These are phyloP conservation scores for Chaetomium sp. DNA, from an alignment of 2,329 filamentous ascomycete genomes.

Conservation along the genomic window DNA sequence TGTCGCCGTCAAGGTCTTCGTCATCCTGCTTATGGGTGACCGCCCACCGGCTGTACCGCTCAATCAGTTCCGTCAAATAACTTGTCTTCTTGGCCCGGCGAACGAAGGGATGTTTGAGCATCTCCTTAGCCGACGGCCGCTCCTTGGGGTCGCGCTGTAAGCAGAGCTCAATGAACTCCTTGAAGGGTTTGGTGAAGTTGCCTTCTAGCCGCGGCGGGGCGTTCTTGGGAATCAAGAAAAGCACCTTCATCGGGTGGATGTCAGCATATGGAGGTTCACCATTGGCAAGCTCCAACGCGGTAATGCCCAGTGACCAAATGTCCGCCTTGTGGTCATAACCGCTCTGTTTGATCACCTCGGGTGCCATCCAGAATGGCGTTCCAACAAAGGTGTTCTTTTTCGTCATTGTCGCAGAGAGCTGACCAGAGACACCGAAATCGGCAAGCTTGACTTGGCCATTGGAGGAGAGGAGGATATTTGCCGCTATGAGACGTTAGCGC, in stretches of 20 bases:
- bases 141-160: slow-evolving; percentile 84
- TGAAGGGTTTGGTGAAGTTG: slow-evolving; percentile 75
- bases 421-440: slow-evolving; percentile 94
- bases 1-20: slow-evolving; percentile 58
- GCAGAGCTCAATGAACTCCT: slow-evolving; percentile 78
- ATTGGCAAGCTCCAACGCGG: slow-evolving; percentile 82
- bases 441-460: slow-evolving; percentile 95
- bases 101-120: slow-evolving; percentile 86
- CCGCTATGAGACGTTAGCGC: slow-evolving; percentile 50
- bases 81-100: slow-evolving; percentile 88
- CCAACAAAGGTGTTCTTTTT: slow-evolving; percentile 99
- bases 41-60: slow-evolving; percentile 81
- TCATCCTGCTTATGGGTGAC: slow-evolving; percentile 68
- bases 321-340: slow-evolving; percentile 97
- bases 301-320: slow-evolving; percentile 95
- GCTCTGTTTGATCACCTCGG: slow-evolving; percentile 96
- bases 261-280: slow-evolving; percentile 93
- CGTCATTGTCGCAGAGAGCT: slow-evolving; percentile 95
- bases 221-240: slow-evolving; percentile 95
- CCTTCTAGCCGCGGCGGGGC: slow-evolving; percentile 74
- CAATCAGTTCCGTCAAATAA: slow-evolving; percentile 94
- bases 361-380: slow-evolving; percentile 99
- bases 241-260: slow-evolving; percentile 96
- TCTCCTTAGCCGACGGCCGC: slow-evolving; percentile 75
- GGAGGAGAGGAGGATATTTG: slow-evolving; percentile 81